A percentile compares a stretch with the other conserved stretches of the same genome.
Conservation (phyloP, 148 eudicot genomes). For the Linanthus parryae region DNA sequence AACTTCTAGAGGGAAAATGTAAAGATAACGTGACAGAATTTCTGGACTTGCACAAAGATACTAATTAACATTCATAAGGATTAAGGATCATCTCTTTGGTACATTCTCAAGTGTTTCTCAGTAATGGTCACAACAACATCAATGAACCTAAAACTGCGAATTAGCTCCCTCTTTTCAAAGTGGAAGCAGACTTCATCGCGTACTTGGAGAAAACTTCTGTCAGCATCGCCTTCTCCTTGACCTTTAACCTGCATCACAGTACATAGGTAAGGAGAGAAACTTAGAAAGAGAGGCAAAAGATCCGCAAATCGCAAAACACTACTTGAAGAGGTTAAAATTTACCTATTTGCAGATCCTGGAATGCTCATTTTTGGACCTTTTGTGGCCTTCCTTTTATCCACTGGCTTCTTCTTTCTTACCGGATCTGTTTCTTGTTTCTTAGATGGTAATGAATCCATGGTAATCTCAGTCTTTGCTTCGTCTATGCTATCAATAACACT, state of each 20-base stretch:
- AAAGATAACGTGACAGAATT: too few species aligned
- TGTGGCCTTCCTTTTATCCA: conserved; percentile 27
- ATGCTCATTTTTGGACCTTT: conserved; percentile 33
- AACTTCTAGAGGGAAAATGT: too few species aligned
- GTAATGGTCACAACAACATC: too few species aligned
- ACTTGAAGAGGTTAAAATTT: conserved; percentile 3
- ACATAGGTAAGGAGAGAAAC: background rate
- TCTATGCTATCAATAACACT: background rate
- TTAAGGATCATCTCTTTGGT: too few species aligned
- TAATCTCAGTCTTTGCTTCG: conserved; percentile 15
- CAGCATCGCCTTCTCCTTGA: conserved; percentile 63
- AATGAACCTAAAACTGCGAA: too few species aligned
- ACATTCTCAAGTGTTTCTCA: too few species aligned
- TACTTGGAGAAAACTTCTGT: conserved; percentile 64
- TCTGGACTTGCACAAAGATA: too few species aligned
- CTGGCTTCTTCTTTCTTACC: conserved; percentile 25
- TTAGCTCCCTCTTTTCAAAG: conserved; percentile 35
- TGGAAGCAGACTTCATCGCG: conserved; percentile 27
- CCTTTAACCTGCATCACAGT: conserved; percentile 54
- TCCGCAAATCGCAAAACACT: background rate
- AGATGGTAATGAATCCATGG: conserved; percentile 13
- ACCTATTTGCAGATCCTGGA: conserved; percentile 77
- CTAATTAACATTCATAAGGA: too few species aligned
- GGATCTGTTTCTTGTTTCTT: conserved; percentile 20
- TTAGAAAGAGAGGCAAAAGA: background rate